Conservation (phyloP, 2,329 filamentous ascomycete species). For the Alternaria arbusti region DNA sequence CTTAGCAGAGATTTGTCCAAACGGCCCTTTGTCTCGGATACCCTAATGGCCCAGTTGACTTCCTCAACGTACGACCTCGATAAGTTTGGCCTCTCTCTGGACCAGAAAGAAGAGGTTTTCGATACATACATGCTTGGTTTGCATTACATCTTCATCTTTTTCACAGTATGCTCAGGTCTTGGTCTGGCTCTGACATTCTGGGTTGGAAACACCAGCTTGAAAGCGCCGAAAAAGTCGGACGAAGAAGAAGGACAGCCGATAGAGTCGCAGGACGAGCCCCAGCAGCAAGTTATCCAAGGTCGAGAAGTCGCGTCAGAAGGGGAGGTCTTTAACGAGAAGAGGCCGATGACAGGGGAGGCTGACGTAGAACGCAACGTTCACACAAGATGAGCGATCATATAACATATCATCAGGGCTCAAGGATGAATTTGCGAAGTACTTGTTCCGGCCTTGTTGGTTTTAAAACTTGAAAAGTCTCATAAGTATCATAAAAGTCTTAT, state of each 20-base stretch:
- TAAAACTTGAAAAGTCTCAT: neutral
- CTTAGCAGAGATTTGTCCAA: conserved; percentile 14
- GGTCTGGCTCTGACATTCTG: conserved; percentile 25
- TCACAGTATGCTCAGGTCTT: conserved; percentile 19
- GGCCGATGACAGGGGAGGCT: neutral
- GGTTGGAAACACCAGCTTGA: conserved; percentile 31
- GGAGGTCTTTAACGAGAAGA: neutral
- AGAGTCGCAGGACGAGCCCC: neutral
- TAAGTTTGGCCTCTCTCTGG: conserved; percentile 10
- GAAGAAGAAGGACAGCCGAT: conserved; percentile 7
- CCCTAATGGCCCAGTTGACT: conserved; percentile 21
- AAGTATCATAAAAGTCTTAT: neutral
- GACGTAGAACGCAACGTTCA: neutral
- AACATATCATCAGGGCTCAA: neutral
- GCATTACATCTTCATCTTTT: conserved; percentile 28
- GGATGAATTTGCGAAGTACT: neutral
- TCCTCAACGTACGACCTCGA: conserved; percentile 29
- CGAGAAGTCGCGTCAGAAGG: neutral
- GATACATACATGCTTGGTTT: conserved; percentile 26
- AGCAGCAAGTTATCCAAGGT: neutral
- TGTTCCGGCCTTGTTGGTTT: neutral
- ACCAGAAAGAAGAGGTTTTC: conserved; percentile 15
- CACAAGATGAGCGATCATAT: neutral
- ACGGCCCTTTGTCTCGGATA: conserved; percentile 15
- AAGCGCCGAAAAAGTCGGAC: conserved; percentile 25